These are phyloP conservation scores for Megacollybia marginata DNA, from an alignment of 768 basidiomycete genomes.

Conservation along the genomic window DNA sequence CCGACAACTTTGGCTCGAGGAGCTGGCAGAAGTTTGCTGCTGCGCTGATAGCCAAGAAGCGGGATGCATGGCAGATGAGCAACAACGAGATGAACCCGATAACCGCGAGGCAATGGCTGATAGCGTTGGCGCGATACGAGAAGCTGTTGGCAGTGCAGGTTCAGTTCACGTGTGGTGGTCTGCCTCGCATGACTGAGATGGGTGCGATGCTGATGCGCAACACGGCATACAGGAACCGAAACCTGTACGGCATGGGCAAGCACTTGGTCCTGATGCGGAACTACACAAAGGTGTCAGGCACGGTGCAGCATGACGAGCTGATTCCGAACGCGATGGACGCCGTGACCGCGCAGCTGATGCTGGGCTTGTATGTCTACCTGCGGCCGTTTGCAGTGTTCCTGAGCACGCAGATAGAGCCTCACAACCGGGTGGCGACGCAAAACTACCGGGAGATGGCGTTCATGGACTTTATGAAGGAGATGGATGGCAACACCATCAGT, in stretches of 20 bases:
- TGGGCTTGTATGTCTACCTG: slow-evolving; percentile 18
- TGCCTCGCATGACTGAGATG: slow-evolving; percentile 8
- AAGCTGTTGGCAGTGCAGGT: background rate
- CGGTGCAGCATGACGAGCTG: slow-evolving; percentile 11
- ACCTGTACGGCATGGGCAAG: slow-evolving; percentile 10
- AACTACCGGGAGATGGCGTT: slow-evolving; percentile 10
- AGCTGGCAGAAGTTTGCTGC: background rate
- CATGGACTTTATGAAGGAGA: slow-evolving; percentile 11
- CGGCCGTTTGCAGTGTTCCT: slow-evolving; percentile 9
- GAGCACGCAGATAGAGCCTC: slow-evolving; percentile 1
- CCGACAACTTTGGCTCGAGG: too few relatives aligned
- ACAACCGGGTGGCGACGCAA: background rate
- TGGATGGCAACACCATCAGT: slow-evolving; percentile 4
- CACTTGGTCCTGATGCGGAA: slow-evolving; percentile 8
- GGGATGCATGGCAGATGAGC: background rate
- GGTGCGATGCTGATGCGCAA: slow-evolving; percentile 7
- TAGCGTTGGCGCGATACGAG: slow-evolving; percentile 5
- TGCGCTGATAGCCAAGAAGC: background rate
- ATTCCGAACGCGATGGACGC: slow-evolving; percentile 20
- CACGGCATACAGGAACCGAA: background rate
- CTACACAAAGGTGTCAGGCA: slow-evolving; percentile 11
- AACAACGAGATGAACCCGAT: background rate
- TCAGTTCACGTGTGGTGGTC: slow-evolving; percentile 11
- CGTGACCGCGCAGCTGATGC: slow-evolving; percentile 14
- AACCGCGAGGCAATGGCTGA: slow-evolving; percentile 3